These are phyloP conservation scores for Nepenthes mirabilis DNA, from an alignment of 148 eudicot species.

Conservation along the genomic window DNA sequence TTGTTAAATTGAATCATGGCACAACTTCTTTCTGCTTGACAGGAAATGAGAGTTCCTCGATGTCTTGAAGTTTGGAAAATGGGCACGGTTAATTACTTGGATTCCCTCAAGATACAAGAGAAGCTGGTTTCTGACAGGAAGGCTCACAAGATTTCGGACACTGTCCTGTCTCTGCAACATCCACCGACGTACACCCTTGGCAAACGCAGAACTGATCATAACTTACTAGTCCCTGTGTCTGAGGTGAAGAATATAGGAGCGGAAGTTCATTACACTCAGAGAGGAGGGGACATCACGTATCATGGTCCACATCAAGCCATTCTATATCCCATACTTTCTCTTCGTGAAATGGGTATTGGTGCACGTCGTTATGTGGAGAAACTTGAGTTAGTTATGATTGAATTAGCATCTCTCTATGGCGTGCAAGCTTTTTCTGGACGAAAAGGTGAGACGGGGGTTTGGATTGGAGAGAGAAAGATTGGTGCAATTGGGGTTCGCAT, in stretches of 20 bases:
- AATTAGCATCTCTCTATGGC: slow-evolving; percentile 64
- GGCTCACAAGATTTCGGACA: slow-evolving; percentile 34
- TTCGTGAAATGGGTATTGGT: slow-evolving; percentile 73
- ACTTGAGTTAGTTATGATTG: slow-evolving; percentile 73
- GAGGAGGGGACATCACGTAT: slow-evolving; percentile 87
- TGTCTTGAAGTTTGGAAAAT: slow-evolving; percentile 66
- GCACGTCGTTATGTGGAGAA: slow-evolving; percentile 85
- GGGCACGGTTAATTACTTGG: slow-evolving; percentile 59
- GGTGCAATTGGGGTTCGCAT: slow-evolving; percentile 91
- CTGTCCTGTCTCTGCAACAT: slow-evolving; percentile 70
- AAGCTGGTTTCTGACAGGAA: slow-evolving; percentile 60
- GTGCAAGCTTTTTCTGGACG: slow-evolving; percentile 53
- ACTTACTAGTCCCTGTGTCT: slow-evolving; percentile 45
- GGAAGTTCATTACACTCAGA: slow-evolving; percentile 75
- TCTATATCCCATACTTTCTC: slow-evolving; percentile 67
- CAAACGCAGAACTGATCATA: slow-evolving; percentile 75
- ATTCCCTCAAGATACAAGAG: slow-evolving; percentile 79
- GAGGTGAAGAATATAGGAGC: slow-evolving; percentile 66
- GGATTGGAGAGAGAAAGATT: slow-evolving; percentile 80
- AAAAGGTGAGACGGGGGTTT: slow-evolving; percentile 74
- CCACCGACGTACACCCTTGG: slow-evolving; percentile 93
- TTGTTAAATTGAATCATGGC: background rate
- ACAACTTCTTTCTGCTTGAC: slow-evolving; percentile 6
- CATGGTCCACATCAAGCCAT: slow-evolving; percentile 88
- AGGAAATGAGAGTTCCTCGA: slow-evolving; percentile 51